Base-by-base conservation (phyloP, 129 eudicot species). In the Pittosporum tobira region DNA sequence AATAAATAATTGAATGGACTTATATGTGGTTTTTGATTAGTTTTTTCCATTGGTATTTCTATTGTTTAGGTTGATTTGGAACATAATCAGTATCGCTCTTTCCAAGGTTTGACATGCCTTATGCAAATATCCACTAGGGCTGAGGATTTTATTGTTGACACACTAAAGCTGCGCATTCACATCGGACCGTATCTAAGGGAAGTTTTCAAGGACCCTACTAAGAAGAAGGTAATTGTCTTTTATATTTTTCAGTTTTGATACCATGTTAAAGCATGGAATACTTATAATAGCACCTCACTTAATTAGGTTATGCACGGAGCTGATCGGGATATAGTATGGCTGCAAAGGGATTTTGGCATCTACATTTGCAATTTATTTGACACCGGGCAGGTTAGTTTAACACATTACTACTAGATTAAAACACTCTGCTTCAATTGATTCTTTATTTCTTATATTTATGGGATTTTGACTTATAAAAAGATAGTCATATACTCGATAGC, bases 91-190 rank as follows among this genome's bases (percentile, higher is more conserved):
- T 93, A 87, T 68, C 81, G 99, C n/a, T 87, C 96, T 40, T 93
- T 83, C 67, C 99, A 93, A 84, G 99, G 99, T n/a, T 65, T 93
- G 81, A 93, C 99, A 30, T 93, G 99, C 66, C 66, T 93, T 77
- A 93, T 93, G 99, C 99, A 93, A 81, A 87, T 93, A 71, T 93
- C 99, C 14, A 93, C 99, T 10, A 73, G 96, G 70, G 70, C 81
- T 6, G 96, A 93, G 66, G 99, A 93, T 77, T 91, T 87, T 79
- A 75, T 87, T 21, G 81, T 93, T 48, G 99, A 93, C 65, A 93
- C 99, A 2, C 79, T 93, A 73, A 93, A 83, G 66, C 73, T 93
- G 13, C 78, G 88, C 13, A 62, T 87, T 74, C 91, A 93, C 62
- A 70, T 93, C 45, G 96, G 96, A 66, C 96, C 94, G 8, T 74